Evolutionary conservation across 129 eudicot genomes (phyloP).

Genomic region (Chrysanthemum lavandulifolium): DNA sequence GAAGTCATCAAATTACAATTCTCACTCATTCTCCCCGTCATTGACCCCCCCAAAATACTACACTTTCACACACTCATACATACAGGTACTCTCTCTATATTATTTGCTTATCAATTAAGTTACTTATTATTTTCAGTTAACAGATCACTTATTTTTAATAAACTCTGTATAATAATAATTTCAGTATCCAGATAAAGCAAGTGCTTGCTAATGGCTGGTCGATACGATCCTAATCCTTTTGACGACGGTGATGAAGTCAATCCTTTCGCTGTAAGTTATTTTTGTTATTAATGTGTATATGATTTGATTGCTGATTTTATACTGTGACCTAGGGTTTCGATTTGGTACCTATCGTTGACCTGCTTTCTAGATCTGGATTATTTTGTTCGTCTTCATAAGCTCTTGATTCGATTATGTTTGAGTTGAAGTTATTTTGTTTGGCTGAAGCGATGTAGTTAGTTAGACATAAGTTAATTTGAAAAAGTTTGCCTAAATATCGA

Average conservation of each 20-base stretch:
- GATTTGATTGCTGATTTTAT: neutral
- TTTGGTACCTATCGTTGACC: slow-evolving; percentile 13
- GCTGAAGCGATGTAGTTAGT: no score
- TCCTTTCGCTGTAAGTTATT: slow-evolving; percentile 34
- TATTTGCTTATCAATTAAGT: no score
- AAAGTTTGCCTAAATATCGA: no score
- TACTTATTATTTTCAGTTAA: neutral
- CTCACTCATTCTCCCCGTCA: slow-evolving; percentile 28
- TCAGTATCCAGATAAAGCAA: neutral
- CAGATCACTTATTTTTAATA: slow-evolving; percentile 13
- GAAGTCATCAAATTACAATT: slow-evolving; percentile 19
- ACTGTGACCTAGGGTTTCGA: slow-evolving; percentile 29
- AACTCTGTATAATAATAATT: neutral
- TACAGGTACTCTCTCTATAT: neutral
- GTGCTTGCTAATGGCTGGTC: slow-evolving; percentile 30
- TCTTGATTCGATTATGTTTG: neutral
- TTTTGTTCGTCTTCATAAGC: slow-evolving; percentile 1
- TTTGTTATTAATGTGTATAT: neutral
- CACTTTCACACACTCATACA: neutral
- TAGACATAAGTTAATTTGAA: no score
- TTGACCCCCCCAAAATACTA: slow-evolving; percentile 16
- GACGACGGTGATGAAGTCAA: slow-evolving; percentile 39
- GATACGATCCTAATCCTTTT: slow-evolving; percentile 42
- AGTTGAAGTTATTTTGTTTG: neutral
- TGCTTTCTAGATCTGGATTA: slow-evolving; percentile 18